Evolutionary conservation across 345 rosid genomes (phyloP).

Genomic region (Sisymbrium altissimum): DNA sequence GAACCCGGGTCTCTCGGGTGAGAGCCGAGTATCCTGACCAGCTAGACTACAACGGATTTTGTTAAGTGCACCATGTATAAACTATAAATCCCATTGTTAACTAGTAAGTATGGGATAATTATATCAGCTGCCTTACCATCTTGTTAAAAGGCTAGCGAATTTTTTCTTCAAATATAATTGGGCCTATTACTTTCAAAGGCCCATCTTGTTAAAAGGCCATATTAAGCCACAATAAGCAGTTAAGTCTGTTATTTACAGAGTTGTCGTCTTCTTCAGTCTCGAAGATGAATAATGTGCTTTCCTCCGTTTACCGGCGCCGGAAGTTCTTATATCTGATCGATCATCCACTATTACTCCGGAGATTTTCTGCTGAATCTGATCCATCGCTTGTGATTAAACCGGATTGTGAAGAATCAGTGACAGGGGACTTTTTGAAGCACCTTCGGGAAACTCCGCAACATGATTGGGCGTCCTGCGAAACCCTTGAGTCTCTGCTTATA

Average conservation of each 20-base stretch:
- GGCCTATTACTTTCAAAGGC: too few species aligned
- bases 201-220: too few species aligned
- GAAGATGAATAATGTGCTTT: conserved; percentile 21
- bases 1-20: conserved; percentile 51
- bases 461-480: conserved; percentile 45
- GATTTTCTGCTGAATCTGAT: conserved; percentile 32
- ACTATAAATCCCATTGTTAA: too few species aligned
- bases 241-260: not conserved
- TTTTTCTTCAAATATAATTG: too few species aligned
- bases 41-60: conserved; percentile 46
- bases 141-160: too few species aligned
- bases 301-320: conserved; percentile 18
- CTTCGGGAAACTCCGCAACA: conserved; percentile 43
- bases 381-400: not conserved
- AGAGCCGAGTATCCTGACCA: conserved; percentile 76
- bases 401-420: conserved; percentile 26
- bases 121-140: too few species aligned
- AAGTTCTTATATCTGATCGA: conserved; percentile 1
- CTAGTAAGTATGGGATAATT: too few species aligned
- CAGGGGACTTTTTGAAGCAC: conserved; percentile 35
- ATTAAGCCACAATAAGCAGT: too few species aligned
- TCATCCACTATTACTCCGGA: not conserved
- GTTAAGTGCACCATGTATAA: too few species aligned
- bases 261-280: not conserved
- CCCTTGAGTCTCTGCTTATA: conserved; percentile 40